Percentiles rank a stretch among this genome's conserved stretches.
These are phyloP conservation scores for Cicer bijugum DNA, from an alignment of 306 rosid genomes.

Conservation along the genomic window DNA sequence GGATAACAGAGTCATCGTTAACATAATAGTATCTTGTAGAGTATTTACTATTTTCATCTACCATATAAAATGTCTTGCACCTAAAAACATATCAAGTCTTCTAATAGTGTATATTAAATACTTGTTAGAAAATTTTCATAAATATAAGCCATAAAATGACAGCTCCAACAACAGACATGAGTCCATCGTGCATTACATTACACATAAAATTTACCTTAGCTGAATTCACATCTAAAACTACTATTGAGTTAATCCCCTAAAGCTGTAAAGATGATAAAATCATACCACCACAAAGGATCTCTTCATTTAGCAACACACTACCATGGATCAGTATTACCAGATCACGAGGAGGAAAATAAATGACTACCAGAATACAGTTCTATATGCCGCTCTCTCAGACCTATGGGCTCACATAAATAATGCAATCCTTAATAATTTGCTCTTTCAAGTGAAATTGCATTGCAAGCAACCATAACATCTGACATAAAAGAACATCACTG, in stretches of 20 bases:
- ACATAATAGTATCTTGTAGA: too few relatives aligned
- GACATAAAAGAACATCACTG: slow-evolving; percentile 27
- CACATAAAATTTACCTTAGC: not conserved
- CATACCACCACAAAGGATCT: not conserved
- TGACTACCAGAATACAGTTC: slow-evolving; percentile 18
- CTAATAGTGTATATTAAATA: not conserved
- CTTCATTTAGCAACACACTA: not conserved
- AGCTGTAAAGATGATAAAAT: not conserved
- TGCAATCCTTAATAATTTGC: slow-evolving; percentile 18
- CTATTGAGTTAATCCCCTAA: not conserved
- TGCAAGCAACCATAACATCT: slow-evolving; percentile 17
- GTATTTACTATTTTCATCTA: too few relatives aligned
- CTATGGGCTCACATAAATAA: not conserved
- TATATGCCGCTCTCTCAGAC: not conserved
- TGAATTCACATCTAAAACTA: not conserved
- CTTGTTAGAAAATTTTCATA: not conserved
- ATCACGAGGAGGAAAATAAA: not conserved
- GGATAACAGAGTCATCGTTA: too few relatives aligned
- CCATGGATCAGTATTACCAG: not conserved
- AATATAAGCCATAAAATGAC: not conserved
- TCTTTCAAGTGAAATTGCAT: slow-evolving; percentile 12
- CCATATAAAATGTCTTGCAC: too few relatives aligned
- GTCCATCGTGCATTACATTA: not conserved
- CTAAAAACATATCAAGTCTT: not conserved
- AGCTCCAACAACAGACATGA: not conserved